These are phyloP conservation scores for Salvia hispanica DNA, from an alignment of 257 asterid species.

Conservation along the genomic window DNA sequence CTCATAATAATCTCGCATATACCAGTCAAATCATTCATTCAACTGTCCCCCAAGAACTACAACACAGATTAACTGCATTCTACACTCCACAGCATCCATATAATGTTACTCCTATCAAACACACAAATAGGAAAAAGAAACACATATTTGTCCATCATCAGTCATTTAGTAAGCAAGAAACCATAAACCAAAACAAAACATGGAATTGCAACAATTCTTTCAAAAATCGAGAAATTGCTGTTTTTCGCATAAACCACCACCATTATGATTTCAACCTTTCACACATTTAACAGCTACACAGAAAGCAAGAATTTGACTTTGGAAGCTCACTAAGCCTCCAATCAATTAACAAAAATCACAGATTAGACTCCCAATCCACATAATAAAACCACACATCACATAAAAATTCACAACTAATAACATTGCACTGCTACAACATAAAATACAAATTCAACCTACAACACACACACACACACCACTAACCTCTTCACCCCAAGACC, in stretches of 20 bases:
- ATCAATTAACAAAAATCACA: slow-evolving; percentile 10
- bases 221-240: slow-evolving; percentile 12
- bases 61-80: slow-evolving; percentile 19
- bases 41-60: slow-evolving; percentile 7
- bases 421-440: slow-evolving; percentile 7
- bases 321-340: slow-evolving; percentile 15
- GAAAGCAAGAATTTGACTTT: background rate
- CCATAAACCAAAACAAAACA: background rate
- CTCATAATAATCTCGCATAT: slow-evolving; percentile 13
- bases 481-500: slow-evolving; percentile 98
- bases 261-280: background rate
- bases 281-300: slow-evolving; percentile 4
- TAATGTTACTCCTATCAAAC: slow-evolving; percentile 14
- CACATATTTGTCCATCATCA: slow-evolving; percentile 17
- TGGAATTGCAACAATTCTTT: slow-evolving; percentile 4
- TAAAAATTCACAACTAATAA: slow-evolving; percentile 12
- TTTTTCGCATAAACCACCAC: slow-evolving; percentile 7
- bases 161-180: slow-evolving; percentile 5
- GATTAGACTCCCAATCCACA: slow-evolving; percentile 19
- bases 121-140: background rate
- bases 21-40: slow-evolving; percentile 20
- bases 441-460: slow-evolving; percentile 25
- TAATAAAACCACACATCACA: slow-evolving; percentile 14
- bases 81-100: slow-evolving; percentile 18
- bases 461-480: slow-evolving; percentile 26